Evolutionary conservation across 2,329 filamentous ascomycete species (phyloP).

Genomic region (Lachnellula cervina): DNA sequence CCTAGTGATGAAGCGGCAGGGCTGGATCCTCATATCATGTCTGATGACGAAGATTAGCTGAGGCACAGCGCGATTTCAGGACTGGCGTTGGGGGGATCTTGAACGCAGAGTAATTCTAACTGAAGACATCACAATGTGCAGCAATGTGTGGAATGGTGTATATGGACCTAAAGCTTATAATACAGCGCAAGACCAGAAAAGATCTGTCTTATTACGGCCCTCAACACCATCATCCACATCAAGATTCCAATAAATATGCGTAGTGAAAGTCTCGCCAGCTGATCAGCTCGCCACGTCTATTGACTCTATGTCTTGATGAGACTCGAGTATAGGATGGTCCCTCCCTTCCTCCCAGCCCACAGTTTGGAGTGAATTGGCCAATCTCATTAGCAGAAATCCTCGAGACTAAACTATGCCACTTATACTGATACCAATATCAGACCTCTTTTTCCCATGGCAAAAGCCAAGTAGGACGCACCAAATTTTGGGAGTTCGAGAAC

Average conservation of each 20-base stretch:
- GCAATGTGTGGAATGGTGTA: conserved; percentile 15
- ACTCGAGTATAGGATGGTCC: conserved; percentile 27
- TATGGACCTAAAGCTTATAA: conserved; percentile 26
- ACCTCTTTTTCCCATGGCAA: conserved; percentile 20
- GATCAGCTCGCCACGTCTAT: conserved; percentile 26
- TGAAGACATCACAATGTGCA: not conserved
- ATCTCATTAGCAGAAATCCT: conserved; percentile 22
- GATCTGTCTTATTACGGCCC: conserved; percentile 10
- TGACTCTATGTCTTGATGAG: conserved; percentile 14
- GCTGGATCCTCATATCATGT: conserved; percentile 16
- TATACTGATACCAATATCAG: conserved; percentile 26
- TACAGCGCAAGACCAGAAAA: conserved; percentile 23
- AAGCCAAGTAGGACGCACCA: conserved; percentile 28
- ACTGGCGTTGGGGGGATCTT: not conserved
- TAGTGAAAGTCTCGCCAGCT: conserved; percentile 20
- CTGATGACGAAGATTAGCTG: conserved; percentile 19
- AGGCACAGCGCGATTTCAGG: not conserved
- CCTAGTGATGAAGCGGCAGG: conserved; percentile 26
- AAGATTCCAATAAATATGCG: conserved; percentile 15
- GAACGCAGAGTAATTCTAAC: not conserved
- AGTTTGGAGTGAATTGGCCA: conserved; percentile 27
- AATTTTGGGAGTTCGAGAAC: conserved; percentile 17
- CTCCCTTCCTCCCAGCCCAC: conserved; percentile 30
- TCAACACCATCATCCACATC: conserved; percentile 14
- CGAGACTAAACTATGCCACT: conserved; percentile 23